A percentile compares a stretch with the other conserved stretches of the same genome.
Conservation (phyloP, 2,329 filamentous ascomycete species). For the Penicillium sp. region DNA sequence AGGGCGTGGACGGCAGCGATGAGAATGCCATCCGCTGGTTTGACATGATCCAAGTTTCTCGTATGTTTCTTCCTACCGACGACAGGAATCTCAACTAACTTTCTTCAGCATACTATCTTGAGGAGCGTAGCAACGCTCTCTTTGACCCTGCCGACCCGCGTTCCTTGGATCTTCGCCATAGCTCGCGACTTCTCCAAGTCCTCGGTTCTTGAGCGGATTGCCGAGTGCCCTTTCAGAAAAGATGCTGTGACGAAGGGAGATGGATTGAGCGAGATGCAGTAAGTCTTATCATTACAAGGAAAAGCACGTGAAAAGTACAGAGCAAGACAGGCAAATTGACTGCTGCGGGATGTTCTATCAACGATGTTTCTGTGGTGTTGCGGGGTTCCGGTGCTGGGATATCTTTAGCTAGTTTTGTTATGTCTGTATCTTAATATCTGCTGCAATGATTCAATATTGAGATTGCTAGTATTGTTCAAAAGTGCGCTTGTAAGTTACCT, state of each 20-base stretch:
- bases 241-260: too few species aligned
- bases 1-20: slow-evolving; percentile 36
- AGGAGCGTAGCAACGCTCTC: slow-evolving; percentile 34
- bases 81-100: slow-evolving; percentile 3
- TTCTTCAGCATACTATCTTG: slow-evolving; percentile 32
- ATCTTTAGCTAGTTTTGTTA: background rate
- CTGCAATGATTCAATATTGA: too few species aligned
- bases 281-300: too few species aligned
- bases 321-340: background rate
- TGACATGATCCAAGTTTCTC: slow-evolving; percentile 37
- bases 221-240: too few species aligned
- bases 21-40: slow-evolving; percentile 39
- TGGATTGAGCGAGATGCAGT: too few species aligned
- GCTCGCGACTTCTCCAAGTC: slow-evolving; percentile 32
- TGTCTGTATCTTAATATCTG: background rate
- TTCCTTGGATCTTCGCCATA: slow-evolving; percentile 40
- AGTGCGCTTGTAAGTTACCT: too few species aligned
- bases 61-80: slow-evolving; percentile 25
- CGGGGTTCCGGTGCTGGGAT: slow-evolving; percentile 1
- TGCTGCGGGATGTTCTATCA: background rate
- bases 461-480: too few species aligned
- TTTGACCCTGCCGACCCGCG: slow-evolving; percentile 40
- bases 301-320: background rate
- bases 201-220: slow-evolving; percentile 7
- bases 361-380: slow-evolving; percentile 2